Evolutionary conservation across 2,329 filamentous ascomycete species (phyloP).

Genomic region (Cercospora berteroae): DNA sequence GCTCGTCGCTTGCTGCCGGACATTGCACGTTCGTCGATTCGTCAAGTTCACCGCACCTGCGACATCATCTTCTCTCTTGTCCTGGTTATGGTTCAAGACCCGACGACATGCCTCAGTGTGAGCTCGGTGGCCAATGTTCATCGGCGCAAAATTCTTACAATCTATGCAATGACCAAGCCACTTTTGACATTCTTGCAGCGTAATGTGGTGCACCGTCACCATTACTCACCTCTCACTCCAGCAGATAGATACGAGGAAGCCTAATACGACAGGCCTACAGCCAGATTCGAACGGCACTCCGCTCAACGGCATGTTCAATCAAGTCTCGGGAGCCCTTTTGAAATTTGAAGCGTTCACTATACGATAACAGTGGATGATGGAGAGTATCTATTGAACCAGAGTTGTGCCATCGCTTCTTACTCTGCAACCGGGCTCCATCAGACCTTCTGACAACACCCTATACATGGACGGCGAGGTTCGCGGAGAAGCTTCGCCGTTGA

Average conservation of each 20-base stretch:
- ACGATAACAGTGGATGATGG: background rate
- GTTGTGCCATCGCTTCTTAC: background rate
- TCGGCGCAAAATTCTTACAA: background rate
- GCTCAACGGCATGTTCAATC: background rate
- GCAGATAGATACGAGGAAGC: background rate
- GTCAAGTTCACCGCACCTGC: background rate
- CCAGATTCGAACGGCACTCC: background rate
- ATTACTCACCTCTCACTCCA: background rate
- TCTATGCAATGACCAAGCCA: background rate
- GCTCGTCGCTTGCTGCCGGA: background rate
- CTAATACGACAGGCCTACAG: background rate
- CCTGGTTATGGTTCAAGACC: background rate
- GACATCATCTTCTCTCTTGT: background rate
- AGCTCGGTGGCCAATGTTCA: background rate
- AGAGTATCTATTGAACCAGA: background rate
- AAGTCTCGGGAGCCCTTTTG: no score
- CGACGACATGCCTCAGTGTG: background rate
- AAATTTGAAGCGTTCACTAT: background rate
- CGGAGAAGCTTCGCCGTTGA: background rate
- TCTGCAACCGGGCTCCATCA: background rate
- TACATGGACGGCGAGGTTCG: background rate
- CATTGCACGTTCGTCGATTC: no score
- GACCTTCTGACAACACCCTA: no score
- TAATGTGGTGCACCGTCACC: background rate
- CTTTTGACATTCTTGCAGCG: background rate